A percentile compares a stretch with the other conserved stretches of the same genome.
phyloP scores from a whole-genome alignment of 768 basidiomycete species.

The Leccinum variicolor region DNA sequence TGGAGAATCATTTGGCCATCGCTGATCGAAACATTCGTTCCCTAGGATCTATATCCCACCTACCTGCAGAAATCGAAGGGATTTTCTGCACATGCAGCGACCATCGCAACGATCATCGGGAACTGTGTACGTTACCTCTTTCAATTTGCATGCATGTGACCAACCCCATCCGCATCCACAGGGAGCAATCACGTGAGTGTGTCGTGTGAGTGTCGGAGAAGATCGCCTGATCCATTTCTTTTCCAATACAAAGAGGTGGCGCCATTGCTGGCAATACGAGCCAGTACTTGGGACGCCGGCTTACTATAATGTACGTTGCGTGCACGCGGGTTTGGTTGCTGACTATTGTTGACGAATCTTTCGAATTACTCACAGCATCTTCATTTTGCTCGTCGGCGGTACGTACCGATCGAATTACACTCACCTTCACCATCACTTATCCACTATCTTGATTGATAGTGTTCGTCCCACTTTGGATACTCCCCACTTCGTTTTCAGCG shows the following conservation, averaged over 20 bases:
- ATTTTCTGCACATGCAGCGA: conserved; percentile 36
- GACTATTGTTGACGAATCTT: not conserved
- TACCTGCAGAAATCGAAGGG: conserved; percentile 64
- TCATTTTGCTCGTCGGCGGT: conserved; percentile 27
- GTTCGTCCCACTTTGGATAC: conserved; percentile 81
- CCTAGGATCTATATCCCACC: conserved; percentile 74
- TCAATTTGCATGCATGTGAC: not conserved
- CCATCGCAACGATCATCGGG: not conserved
- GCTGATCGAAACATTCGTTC: not conserved
- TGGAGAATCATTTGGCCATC: not conserved
- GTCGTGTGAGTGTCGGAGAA: conserved; percentile 5
- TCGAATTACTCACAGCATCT: conserved; percentile 11
- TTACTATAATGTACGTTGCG: conserved; percentile 57
- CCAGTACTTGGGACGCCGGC: conserved; percentile 78
- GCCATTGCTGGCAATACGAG: conserved; percentile 66
- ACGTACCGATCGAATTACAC: not conserved
- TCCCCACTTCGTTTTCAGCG: conserved; percentile 63
- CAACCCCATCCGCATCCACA: conserved; percentile 8
- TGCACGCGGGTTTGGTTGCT: not conserved
- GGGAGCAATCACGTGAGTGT: conserved; percentile 44
- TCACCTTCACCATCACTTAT: not conserved
- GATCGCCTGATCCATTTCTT: not conserved
- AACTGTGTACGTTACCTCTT: conserved; percentile 47
- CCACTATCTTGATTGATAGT: conserved; percentile 16
- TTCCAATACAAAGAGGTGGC: conserved; percentile 48